Conservation (phyloP, 2,329 filamentous ascomycete genomes). For the Cordyceps javanica region DNA sequence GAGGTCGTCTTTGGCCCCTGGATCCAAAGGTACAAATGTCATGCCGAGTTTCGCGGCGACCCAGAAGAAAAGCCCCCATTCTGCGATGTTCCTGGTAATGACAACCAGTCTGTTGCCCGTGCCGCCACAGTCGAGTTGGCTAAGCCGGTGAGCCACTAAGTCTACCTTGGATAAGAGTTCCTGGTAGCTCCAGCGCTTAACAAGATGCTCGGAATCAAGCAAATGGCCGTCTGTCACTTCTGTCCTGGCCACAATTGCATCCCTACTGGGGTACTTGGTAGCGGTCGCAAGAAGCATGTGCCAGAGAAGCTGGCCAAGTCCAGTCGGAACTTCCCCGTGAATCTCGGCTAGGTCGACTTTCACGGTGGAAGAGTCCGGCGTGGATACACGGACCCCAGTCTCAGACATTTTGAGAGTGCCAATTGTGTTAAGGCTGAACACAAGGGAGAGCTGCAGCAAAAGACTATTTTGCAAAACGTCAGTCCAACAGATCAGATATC, state of each 20-base stretch:
- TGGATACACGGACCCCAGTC: background rate
- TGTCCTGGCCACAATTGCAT: slow-evolving; percentile 31
- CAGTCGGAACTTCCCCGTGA: slow-evolving; percentile 21
- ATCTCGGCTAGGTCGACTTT: slow-evolving; percentile 20
- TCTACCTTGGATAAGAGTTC: slow-evolving; percentile 22
- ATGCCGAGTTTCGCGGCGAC: slow-evolving; percentile 27
- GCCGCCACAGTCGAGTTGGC: slow-evolving; percentile 19
- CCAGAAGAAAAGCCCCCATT: slow-evolving; percentile 35
- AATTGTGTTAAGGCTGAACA: too few relatives aligned
- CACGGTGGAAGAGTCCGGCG: background rate
- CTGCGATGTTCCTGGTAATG: slow-evolving; percentile 30
- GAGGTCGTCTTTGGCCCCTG: slow-evolving; percentile 20
- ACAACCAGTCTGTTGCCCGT: slow-evolving; percentile 25
- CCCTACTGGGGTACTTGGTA: slow-evolving; percentile 22
- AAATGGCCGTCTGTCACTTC: background rate
- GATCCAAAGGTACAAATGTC: slow-evolving; percentile 30
- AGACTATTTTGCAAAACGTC: background rate
- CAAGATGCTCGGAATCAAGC: background rate
- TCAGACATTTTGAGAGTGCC: background rate
- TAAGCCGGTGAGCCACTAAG: background rate
- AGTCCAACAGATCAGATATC: too few relatives aligned
- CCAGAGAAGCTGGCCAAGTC: slow-evolving; percentile 28
- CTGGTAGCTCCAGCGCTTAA: slow-evolving; percentile 23
- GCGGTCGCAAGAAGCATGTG: slow-evolving; percentile 26
- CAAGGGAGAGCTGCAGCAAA: background rate